phyloP scores from a whole-genome alignment of 2,329 filamentous ascomycete genomes.

The Ceratocystis harringtonii region DNA sequence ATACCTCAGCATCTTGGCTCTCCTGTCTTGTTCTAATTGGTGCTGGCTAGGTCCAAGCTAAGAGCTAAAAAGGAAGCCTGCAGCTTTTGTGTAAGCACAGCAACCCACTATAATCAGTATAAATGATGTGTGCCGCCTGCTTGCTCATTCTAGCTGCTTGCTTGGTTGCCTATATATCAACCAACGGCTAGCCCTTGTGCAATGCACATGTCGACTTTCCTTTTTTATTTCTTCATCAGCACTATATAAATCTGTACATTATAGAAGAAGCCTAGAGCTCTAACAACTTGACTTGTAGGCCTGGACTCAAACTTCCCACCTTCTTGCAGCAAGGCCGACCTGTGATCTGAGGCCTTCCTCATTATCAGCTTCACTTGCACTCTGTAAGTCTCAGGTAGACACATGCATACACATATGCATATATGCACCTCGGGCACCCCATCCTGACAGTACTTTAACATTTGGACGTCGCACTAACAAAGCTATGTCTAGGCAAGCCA shows the following conservation, averaged over 20 bases:
- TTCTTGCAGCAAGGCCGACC: neutral
- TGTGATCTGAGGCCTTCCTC: neutral
- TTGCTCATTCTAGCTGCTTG: neutral
- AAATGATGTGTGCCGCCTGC: neutral
- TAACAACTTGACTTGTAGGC: neutral
- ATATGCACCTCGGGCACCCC: neutral
- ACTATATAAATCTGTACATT: too few species aligned
- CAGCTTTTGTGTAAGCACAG: constrained; percentile 11
- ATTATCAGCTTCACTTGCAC: neutral
- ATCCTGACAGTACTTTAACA: neutral
- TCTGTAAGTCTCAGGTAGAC: neutral
- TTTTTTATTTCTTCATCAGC: neutral
- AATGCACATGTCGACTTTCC: neutral
- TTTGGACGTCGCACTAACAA: neutral
- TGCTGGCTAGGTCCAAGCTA: neutral
- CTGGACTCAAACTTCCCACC: neutral
- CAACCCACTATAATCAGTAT: neutral
- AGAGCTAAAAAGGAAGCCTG: constrained; percentile 8
- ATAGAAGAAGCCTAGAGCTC: too few species aligned
- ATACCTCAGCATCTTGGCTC: neutral
- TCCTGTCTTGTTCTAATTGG: neutral
- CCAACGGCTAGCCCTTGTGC: neutral
- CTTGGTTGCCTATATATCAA: neutral
- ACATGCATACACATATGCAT: neutral
- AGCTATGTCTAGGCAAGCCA: neutral